Percentiles rank a stretch among this genome's conserved stretches.
These are phyloP conservation scores for Geotrichum reessii DNA, from an alignment of 1,139 yeast species.

Conservation along the genomic window DNA sequence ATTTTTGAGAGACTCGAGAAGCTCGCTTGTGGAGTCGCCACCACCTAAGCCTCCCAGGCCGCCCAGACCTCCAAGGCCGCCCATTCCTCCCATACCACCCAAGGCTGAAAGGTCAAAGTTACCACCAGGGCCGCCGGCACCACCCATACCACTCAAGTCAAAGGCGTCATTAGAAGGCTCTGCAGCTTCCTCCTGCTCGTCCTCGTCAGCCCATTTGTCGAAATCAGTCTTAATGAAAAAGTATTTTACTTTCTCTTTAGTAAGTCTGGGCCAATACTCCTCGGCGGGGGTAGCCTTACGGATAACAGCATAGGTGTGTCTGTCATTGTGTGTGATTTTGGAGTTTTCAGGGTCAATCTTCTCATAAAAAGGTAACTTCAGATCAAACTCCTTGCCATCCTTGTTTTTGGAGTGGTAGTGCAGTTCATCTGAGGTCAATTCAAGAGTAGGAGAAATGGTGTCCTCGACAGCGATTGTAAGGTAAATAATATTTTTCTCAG, in stretches of 20 bases:
- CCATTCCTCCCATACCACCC: constrained; percentile 31
- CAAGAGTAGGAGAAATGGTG: constrained; percentile 56
- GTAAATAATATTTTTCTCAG: constrained; percentile 66
- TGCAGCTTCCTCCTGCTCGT: constrained; percentile 63
- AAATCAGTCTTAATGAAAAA: constrained; percentile 88
- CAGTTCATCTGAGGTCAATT: constrained; percentile 54
- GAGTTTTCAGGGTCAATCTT: constrained; percentile 67
- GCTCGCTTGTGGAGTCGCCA: constrained; percentile 20
- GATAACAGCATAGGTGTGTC: constrained; percentile 62
- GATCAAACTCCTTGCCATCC: constrained; percentile 43
- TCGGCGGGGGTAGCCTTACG: constrained; percentile 61
- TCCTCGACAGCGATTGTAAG: constrained; percentile 73
- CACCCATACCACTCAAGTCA: constrained; percentile 33
- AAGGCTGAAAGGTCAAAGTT: constrained; percentile 23
- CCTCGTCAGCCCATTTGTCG: constrained; percentile 96
- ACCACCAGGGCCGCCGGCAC: constrained; percentile 28
- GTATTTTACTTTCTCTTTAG: constrained; percentile 63
- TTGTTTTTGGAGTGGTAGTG: constrained; percentile 46
- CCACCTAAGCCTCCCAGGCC: constrained; percentile 32
- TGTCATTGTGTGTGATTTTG: constrained; percentile 57
- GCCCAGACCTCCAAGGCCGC: constrained; percentile 30
- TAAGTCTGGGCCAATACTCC: constrained; percentile 91
- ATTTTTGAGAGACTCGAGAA: constrained; percentile 14
- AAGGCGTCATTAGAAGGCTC: constrained; percentile 37
- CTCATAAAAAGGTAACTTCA: constrained; percentile 64